These are phyloP conservation scores for Daucus carota DNA, from an alignment of 129 eudicot species.

Conservation along the genomic window DH1_v3.0 NC_030386.2:36460001-36460500, in stretches of 20 bases:
- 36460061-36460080: too few species aligned
- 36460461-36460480: background rate
- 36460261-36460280: background rate
- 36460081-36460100: too few species aligned
- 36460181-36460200: too few species aligned
- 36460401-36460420: background rate
- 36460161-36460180: too few species aligned
- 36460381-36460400: background rate
- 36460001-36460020: too few species aligned
- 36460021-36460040: too few species aligned
- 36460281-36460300: background rate
- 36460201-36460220: too few species aligned
- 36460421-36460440: background rate
- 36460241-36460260: background rate
- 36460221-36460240: slow-evolving; percentile 1
- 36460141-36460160: too few species aligned
- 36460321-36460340: background rate
- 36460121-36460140: too few species aligned
- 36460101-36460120: too few species aligned
- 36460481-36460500: background rate
- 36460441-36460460: background rate
- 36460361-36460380: background rate
- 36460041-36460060: too few species aligned
- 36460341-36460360: background rate
- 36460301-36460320: background rate